These are phyloP conservation scores for Prunus persica DNA, from an alignment of 306 rosid genomes.

Conservation along the genomic window DNA sequence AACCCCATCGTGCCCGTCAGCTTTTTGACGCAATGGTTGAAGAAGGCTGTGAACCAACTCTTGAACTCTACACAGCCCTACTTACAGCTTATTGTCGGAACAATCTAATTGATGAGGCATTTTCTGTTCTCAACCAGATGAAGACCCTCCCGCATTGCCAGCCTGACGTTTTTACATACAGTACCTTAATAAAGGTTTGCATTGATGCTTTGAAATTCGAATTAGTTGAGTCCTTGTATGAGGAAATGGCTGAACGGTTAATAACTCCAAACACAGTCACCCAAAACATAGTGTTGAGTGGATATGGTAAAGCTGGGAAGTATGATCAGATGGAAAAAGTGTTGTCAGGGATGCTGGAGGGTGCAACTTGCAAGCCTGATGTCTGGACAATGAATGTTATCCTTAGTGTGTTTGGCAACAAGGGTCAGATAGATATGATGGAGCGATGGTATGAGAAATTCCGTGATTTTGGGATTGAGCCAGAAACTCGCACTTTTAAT, in stretches of 20 bases:
- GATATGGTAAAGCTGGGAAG: conserved; percentile 86
- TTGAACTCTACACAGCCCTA: conserved; percentile 82
- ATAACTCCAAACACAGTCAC: conserved; percentile 50
- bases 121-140: conserved; percentile 66
- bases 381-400: conserved; percentile 97
- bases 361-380: conserved; percentile 77
- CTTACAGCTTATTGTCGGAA: conserved; percentile 79
- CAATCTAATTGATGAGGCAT: conserved; percentile 55
- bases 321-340: conserved; percentile 91
- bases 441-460: conserved; percentile 97
- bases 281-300: conserved; percentile 84
- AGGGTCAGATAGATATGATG: conserved; percentile 86
- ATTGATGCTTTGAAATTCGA: conserved; percentile 33
- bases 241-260: conserved; percentile 50
- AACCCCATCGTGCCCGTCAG: conserved; percentile 64
- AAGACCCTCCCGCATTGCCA: conserved; percentile 79
- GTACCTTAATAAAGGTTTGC: conserved; percentile 75
- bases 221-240: conserved; percentile 43
- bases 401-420: conserved; percentile 84
- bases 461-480: conserved; percentile 84
- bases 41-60: conserved; percentile 74
- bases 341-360: conserved; percentile 78
- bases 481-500: conserved; percentile 92
- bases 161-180: conserved; percentile 92
- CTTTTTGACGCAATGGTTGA: conserved; percentile 74